These are phyloP conservation scores for Aquilaria yunnanensis DNA, from an alignment of 345 rosid genomes.

Conservation along the genomic window DNA sequence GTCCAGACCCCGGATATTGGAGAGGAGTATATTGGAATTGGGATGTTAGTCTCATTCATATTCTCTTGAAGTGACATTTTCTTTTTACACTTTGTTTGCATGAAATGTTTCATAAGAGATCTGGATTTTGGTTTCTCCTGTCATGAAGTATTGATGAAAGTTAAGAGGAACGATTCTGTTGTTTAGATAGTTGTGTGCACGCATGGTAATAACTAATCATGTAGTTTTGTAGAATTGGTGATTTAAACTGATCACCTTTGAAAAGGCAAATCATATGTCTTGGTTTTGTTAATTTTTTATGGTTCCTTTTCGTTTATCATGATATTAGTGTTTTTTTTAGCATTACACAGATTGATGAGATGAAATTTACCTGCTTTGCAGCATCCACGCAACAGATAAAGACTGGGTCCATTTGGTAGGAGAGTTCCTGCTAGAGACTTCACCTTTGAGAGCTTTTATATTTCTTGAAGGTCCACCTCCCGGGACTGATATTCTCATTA, in stretches of 20 bases:
- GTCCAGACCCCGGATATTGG: conserved; percentile 60
- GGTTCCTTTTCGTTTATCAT: too few relatives aligned
- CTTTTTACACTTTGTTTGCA: neutral
- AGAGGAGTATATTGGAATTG: conserved; percentile 61
- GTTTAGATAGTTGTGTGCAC: too few relatives aligned
- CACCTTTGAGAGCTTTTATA: conserved; percentile 54
- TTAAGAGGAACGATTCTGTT: too few relatives aligned
- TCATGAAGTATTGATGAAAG: too few relatives aligned
- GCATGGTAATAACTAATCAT: too few relatives aligned
- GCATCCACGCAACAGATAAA: conserved; percentile 68
- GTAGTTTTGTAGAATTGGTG: too few relatives aligned
- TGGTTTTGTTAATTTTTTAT: too few relatives aligned
- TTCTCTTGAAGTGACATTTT: conserved; percentile 7
- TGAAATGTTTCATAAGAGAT: neutral
- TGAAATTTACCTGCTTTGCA: conserved; percentile 17
- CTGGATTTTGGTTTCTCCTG: neutral
- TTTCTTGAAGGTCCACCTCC: conserved; percentile 89
- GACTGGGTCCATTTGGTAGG: conserved; percentile 75
- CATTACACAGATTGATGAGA: conserved; percentile 10
- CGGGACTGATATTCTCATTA: conserved; percentile 76
- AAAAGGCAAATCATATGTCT: too few relatives aligned
- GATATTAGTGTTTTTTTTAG: neutral
- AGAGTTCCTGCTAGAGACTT: conserved; percentile 65
- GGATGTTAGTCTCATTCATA: conserved; percentile 39
- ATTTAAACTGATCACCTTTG: too few relatives aligned